Evolutionary conservation across 2,329 filamentous ascomycete genomes (phyloP).

Genomic region (Microdochium nivale): DNA sequence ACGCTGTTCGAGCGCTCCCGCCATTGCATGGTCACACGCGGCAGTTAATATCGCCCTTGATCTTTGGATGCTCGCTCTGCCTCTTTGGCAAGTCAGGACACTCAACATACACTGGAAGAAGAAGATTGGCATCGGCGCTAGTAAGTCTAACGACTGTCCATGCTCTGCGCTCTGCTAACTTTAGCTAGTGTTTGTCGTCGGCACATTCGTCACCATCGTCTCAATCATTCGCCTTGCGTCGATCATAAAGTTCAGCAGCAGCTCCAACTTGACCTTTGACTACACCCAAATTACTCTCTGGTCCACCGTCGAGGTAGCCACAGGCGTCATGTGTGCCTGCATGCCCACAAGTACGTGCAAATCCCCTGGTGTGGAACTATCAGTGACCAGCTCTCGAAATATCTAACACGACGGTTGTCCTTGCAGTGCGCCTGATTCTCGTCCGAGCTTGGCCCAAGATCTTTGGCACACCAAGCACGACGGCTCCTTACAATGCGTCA

Average conservation of each 20-base stretch:
- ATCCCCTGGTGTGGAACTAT: neutral
- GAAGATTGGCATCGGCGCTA: conserved; percentile 28
- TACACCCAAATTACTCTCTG: conserved; percentile 19
- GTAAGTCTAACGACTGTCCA: neutral
- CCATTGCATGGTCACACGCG: conserved; percentile 25
- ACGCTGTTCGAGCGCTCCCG: conserved; percentile 21
- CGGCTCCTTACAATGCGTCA: neutral
- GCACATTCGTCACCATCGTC: conserved; percentile 27
- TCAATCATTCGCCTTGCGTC: conserved; percentile 20
- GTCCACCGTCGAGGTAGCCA: conserved; percentile 24
- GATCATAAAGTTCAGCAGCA: conserved; percentile 17
- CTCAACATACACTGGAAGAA: conserved; percentile 36
- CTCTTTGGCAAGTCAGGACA: conserved; percentile 30
- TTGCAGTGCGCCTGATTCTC: neutral
- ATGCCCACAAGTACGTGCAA: conserved; percentile 14
- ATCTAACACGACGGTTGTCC: neutral
- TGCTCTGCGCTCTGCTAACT: neutral
- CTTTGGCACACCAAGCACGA: neutral
- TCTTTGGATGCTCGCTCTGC: conserved; percentile 29
- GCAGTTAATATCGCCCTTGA: conserved; percentile 32
- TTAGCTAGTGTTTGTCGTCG: conserved; percentile 35
- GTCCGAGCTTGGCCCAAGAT: neutral
- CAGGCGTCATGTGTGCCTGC: conserved; percentile 24
- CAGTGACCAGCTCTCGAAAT: neutral
- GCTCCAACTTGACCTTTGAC: conserved; percentile 21